Percentiles rank a stretch among this genome's conserved stretches.
Evolutionary conservation across 371 early-diverging fungal species (phyloP).

Genomic region (Mucor irregularis): DNA sequence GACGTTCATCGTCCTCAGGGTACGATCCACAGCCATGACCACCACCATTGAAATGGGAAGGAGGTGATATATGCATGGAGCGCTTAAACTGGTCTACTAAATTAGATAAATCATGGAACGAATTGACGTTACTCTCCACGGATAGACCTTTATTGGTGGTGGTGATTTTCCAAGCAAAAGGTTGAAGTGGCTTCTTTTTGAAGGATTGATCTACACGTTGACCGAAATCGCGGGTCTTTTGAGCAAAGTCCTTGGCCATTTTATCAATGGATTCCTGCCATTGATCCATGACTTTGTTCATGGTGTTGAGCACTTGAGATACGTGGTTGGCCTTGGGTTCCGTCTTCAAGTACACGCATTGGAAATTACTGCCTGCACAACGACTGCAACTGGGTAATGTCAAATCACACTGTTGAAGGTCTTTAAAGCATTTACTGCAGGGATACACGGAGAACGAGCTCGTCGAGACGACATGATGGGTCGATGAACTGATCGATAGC

Average conservation of each 20-base stretch:
- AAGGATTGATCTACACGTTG: constrained; percentile 3
- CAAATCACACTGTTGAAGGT: constrained; percentile 44
- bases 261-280: constrained; percentile 36
- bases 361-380: constrained; percentile 29
- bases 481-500: not conserved
- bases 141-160: constrained; percentile 30
- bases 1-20: not conserved
- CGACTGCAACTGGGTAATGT: constrained; percentile 37
- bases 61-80: constrained; percentile 11
- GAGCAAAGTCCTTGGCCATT: constrained; percentile 29
- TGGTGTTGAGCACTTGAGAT: constrained; percentile 33
- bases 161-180: constrained; percentile 45
- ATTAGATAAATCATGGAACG: constrained; percentile 31
- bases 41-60: not conserved
- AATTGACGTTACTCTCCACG: constrained; percentile 37
- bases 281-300: constrained; percentile 47
- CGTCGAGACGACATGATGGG: constrained; percentile 18
- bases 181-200: constrained; percentile 45
- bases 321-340: constrained; percentile 49
- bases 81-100: constrained; percentile 39
- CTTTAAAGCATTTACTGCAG: constrained; percentile 44
- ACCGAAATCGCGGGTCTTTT: constrained; percentile 24
- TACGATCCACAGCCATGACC: not conserved
- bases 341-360: constrained; percentile 30
- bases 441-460: constrained; percentile 39